Percentiles rank a stretch among this genome's conserved stretches.
Evolutionary conservation across 345 rosid species (phyloP).

Genomic region (Eucalyptus regnans): DNA sequence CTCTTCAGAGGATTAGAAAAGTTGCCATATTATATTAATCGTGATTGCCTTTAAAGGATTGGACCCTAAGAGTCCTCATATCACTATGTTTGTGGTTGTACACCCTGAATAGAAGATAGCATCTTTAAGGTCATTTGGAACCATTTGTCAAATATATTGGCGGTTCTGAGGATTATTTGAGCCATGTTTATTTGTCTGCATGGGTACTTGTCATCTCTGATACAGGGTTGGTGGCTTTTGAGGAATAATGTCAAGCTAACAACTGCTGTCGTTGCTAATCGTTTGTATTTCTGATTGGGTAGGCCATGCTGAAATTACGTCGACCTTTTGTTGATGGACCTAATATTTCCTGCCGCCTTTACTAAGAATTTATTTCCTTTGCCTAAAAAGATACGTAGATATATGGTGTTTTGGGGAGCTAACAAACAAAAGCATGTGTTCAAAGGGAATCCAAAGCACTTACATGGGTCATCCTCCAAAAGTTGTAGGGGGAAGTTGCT

Average conservation of each 20-base stretch:
- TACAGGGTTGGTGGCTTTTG: conserved; percentile 95
- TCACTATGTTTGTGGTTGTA: no score
- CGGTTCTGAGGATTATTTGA: no score
- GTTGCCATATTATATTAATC: neutral
- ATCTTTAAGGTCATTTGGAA: no score
- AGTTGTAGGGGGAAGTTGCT: conserved; percentile 86
- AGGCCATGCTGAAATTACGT: conserved; percentile 4
- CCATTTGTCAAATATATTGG: no score
- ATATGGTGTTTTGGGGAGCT: conserved; percentile 83
- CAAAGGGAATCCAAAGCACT: conserved; percentile 68
- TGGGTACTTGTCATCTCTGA: conserved; percentile 4
- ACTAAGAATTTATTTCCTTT: neutral
- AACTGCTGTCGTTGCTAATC: conserved; percentile 42
- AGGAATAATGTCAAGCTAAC: conserved; percentile 62
- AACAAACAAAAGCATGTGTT: conserved; percentile 86
- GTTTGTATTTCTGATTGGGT: conserved; percentile 73
- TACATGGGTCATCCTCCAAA: conserved; percentile 79
- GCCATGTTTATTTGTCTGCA: no score
- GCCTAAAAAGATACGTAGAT: conserved; percentile 18
- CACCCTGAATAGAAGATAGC: no score
- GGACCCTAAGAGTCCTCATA: no score
- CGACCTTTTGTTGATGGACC: neutral
- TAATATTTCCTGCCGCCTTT: neutral
- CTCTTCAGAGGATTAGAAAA: neutral
- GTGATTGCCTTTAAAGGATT: neutral